Evolutionary conservation across 1,139 yeast species (phyloP).

Genomic region (Saccharomyces hybrid): DNA sequence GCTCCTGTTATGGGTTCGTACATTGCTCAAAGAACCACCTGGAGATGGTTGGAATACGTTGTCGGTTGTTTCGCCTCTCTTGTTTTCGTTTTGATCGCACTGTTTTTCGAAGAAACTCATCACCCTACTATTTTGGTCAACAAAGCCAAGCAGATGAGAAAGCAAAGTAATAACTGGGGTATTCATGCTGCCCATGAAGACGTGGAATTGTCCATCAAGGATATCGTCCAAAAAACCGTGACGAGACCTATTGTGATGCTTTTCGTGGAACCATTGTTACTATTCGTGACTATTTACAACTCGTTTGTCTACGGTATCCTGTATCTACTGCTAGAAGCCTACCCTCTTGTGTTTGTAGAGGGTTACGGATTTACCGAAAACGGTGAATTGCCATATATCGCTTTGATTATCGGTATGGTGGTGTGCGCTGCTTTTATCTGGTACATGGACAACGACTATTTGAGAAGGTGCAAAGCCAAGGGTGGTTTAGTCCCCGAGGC

Average conservation of each 20-base stretch:
- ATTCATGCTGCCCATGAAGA: slow-evolving; percentile 80
- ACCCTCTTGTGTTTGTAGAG: slow-evolving; percentile 61
- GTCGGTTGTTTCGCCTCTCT: slow-evolving; percentile 53
- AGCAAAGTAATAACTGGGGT: slow-evolving; percentile 63
- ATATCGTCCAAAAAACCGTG: slow-evolving; percentile 60
- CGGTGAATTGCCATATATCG: slow-evolving; percentile 55
- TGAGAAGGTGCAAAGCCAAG: slow-evolving; percentile 37
- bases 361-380: slow-evolving; percentile 45
- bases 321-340: slow-evolving; percentile 69
- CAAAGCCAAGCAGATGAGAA: slow-evolving; percentile 58
- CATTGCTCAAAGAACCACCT: slow-evolving; percentile 49
- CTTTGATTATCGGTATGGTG: slow-evolving; percentile 53
- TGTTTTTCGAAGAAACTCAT: slow-evolving; percentile 58
- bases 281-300: slow-evolving; percentile 63
- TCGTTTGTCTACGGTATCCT: slow-evolving; percentile 80
- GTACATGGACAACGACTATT: slow-evolving; percentile 34
- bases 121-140: slow-evolving; percentile 48
- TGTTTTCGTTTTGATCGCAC: slow-evolving; percentile 34
- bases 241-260: slow-evolving; percentile 66
- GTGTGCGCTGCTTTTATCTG: slow-evolving; percentile 46
- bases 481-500: slow-evolving; percentile 68
- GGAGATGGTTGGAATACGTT: slow-evolving; percentile 73
- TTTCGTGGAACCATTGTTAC: slow-evolving; percentile 62
- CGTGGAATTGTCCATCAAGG: slow-evolving; percentile 51
- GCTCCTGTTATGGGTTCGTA: slow-evolving; percentile 72